Evolutionary conservation across 805 yeast species (phyloP), one percentile per base, ranked within the genome.

Genomic region (Ogataea pini): DNA sequence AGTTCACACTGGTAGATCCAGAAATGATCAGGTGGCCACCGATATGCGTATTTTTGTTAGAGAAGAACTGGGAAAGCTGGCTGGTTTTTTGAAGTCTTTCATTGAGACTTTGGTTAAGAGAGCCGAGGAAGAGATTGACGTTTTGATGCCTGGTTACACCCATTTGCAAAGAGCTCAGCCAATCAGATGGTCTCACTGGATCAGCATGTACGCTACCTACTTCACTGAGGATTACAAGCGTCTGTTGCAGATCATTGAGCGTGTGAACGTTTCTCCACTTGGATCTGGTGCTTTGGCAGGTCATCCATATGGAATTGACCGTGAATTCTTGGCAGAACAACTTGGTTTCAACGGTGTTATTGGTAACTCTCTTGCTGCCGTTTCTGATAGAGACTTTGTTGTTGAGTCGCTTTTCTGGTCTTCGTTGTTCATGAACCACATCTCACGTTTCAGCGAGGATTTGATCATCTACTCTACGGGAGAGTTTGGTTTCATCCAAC

Each of bases 211-310:
- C 63, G 97, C 97, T 32, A 92, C 99, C 2, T 94, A 91, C 65
- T 85, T 94, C 69, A 80, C 91, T 8, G 90, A 90, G 64, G 99
- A 94, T 67, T 83, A 86, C 71, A 82, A 87, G 66, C 81, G 99
- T 66, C 77, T 94, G 58, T 71, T 78, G 55, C 94, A 95, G 70
- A 77, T 94, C 46, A 78, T 85, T 55, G 84, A 73, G 48, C 83
- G 99, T 69, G 82, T 89, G 48, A 94, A 95, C 66, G 82, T 78
- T 58, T 85, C 90, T 31, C 99, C 99, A 37, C 77, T 94, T 52
- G 99, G 99, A 47, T 83, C 92, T 4, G 99, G 99, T 61, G 99
- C 99, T 7, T 78, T 94, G 52, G 99, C 99, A 16, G 99, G 99
- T 48, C 99, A 94, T 67, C 99, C 99, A 33, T 94, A 91, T 64